A percentile compares a stretch with the other conserved stretches of the same genome.
Conservation (phyloP, 306 rosid genomes). For the Quercus robur region DNA sequence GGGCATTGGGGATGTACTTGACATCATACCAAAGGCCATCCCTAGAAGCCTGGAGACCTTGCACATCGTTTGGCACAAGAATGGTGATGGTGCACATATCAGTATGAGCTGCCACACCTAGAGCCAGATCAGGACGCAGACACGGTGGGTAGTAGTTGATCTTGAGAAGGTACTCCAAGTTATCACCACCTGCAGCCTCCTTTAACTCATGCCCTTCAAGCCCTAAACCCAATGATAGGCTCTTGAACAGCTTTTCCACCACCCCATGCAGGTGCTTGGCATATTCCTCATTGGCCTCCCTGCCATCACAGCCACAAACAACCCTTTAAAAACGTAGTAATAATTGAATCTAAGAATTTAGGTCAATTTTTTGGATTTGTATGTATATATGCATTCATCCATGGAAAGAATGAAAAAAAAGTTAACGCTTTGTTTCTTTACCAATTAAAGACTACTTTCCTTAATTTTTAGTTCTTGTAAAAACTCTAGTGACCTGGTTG, state of each 20-base stretch:
- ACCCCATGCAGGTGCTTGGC: slow-evolving; percentile 38
- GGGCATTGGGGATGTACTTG: slow-evolving; percentile 67
- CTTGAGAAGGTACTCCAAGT: slow-evolving; percentile 52
- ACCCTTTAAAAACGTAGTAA: neutral
- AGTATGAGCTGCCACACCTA: slow-evolving; percentile 74
- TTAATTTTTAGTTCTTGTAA: no score
- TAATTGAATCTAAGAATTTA: no score
- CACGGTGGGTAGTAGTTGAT: slow-evolving; percentile 90
- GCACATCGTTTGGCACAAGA: slow-evolving; percentile 73
- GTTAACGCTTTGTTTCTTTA: no score
- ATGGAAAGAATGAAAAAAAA: no score
- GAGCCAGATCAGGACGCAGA: slow-evolving; percentile 68
- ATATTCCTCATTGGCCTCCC: slow-evolving; percentile 68
- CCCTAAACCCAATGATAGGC: slow-evolving; percentile 55
- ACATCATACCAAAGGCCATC: slow-evolving; percentile 69
- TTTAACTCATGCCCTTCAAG: slow-evolving; percentile 54
- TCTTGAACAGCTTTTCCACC: slow-evolving; percentile 49
- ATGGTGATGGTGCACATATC: slow-evolving; percentile 68
- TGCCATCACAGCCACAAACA: neutral
- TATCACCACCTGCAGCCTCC: slow-evolving; percentile 53
- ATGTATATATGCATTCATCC: no score
- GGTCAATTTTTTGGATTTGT: no score
- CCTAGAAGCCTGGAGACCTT: slow-evolving; percentile 70
- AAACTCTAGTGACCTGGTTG: no score
- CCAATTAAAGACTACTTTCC: no score